Percentiles rank a stretch among this genome's conserved stretches.
Conservation (phyloP, 2,329 filamentous ascomycete species). For the Pseudonectria foliicola region DNA sequence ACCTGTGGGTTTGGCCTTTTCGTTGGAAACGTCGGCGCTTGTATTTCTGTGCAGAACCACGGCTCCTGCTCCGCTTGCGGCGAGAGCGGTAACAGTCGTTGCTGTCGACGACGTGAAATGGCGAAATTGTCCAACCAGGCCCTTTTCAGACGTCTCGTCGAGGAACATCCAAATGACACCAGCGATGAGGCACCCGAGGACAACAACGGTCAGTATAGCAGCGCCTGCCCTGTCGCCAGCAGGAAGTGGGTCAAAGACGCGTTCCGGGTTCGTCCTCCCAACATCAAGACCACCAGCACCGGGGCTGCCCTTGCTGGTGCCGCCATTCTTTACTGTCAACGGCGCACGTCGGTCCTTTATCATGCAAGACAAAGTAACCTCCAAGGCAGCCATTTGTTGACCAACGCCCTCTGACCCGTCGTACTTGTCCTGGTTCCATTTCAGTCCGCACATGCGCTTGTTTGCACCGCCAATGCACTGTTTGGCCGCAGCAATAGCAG, state of each 20-base stretch:
- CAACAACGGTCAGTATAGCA: conserved; percentile 52
- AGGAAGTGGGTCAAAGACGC: conserved; percentile 29
- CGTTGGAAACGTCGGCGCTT: conserved; percentile 8
- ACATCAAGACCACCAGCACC: conserved; percentile 40
- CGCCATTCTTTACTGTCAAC: conserved; percentile 46
- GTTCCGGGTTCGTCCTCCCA: conserved; percentile 28
- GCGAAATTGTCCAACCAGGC: conserved; percentile 25
- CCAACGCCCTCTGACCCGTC: conserved; percentile 58
- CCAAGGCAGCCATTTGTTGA: conserved; percentile 64
- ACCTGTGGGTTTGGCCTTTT: conserved; percentile 15
- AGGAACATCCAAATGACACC: conserved; percentile 43
- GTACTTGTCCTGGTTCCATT: conserved; percentile 50
- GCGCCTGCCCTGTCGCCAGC: conserved; percentile 62
- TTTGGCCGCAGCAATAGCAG: conserved; percentile 48
- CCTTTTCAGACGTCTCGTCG: conserved; percentile 38
- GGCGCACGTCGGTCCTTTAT: conserved; percentile 38
- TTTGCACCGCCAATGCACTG: conserved; percentile 53
- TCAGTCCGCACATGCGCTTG: conserved; percentile 51
- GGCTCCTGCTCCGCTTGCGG: conserved; percentile 15
- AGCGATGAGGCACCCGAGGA: conserved; percentile 47
- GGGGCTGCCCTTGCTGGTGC: conserved; percentile 45
- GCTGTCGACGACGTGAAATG: conserved; percentile 16
- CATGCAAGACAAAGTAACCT: conserved; percentile 56
- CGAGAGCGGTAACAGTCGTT: conserved; percentile 14
- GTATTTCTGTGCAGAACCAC: conserved; percentile 14